Base-by-base conservation (phyloP, 805 yeast genomes). In the Candida golubevii region DNA sequence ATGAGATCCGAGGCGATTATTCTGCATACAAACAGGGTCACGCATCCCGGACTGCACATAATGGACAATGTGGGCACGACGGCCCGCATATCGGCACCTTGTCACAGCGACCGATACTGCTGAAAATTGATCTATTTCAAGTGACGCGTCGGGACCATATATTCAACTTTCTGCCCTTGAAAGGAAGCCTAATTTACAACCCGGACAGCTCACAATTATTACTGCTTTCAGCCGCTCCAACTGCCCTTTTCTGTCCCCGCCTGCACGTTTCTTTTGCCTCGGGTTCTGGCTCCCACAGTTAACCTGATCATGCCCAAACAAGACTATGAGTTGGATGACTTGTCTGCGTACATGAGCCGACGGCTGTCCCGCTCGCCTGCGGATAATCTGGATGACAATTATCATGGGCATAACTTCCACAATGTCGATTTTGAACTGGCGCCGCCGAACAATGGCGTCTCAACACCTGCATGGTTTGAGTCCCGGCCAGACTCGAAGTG, bases 271-370 rank as follows among this genome's bases (percentile, higher is more conserved):
- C 11, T 29, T 29, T 29, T 29, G 3, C n/a, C 4, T 29, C 11
- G n/a, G 32, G 3, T 5, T 3, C 4, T 18, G 23, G 23, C 23
- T 18, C 23, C 23, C 23, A 18, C 23, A 18, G 23, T 5, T 18
- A 18, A 18, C 23, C 23, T 18, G 23, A 18, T 11, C 27, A 40
- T 40, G 35, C 35, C 18, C 32, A 18, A 40, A 18, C 35, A 40
- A 9, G 39, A 37, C 15, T 36, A 36, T 11, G 44, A 41, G 15
- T 36, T 41, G 44, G 28, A 36, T 23, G 15, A 40, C 31, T 18
- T 40, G 11, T 35, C 35, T 27, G 35, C 26, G 31, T 23, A 11
- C n/a, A 12, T 14, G 7, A 30, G 35, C 39, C 26, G 39, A n/a
- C 33, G 30, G 9, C 27, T 7, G 26, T 29, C 44, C n/a, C 34